Evolutionary conservation across 2,329 filamentous ascomycete genomes (phyloP).

Genomic region (Xylariaceae sp.): DNA sequence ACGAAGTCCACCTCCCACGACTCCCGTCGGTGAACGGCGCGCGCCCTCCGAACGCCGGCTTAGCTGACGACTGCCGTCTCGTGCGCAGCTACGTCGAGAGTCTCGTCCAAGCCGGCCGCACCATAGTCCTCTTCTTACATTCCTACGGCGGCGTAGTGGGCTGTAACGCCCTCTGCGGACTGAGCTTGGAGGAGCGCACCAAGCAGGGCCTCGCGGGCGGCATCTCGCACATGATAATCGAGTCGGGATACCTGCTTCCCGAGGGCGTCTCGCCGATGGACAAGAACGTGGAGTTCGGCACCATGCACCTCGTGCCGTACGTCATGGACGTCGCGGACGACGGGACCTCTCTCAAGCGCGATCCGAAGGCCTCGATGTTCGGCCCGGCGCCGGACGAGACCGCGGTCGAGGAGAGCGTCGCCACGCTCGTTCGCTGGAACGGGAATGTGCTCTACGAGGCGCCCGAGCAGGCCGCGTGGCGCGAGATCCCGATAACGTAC

Average conservation of each 20-base stretch:
- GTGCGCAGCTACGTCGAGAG: constrained; percentile 20
- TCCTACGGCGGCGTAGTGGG: constrained; percentile 30
- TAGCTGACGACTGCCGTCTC: constrained; percentile 19
- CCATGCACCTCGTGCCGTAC: constrained; percentile 4
- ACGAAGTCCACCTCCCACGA: constrained; percentile 18
- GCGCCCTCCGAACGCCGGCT: constrained; percentile 23
- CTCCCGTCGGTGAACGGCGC: constrained; percentile 17
- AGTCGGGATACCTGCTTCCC: constrained; percentile 13
- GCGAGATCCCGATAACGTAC: not conserved
- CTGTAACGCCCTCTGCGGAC: constrained; percentile 23
- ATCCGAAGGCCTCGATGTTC: constrained; percentile 9
- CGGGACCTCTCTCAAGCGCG: constrained; percentile 1
- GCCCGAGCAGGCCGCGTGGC: constrained; percentile 1
- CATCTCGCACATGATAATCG: constrained; percentile 24
- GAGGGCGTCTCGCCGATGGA: constrained; percentile 13
- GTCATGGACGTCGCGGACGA: constrained; percentile 17
- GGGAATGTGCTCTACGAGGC: constrained; percentile 17
- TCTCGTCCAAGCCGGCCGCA: constrained; percentile 20
- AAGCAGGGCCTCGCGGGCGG: constrained; percentile 20
- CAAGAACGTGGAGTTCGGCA: constrained; percentile 13
- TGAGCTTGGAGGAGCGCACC: constrained; percentile 15
- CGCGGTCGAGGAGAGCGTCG: constrained; percentile 9
- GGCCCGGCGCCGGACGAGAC: constrained; percentile 3
- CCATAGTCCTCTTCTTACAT: constrained; percentile 22
- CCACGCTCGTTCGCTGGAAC: constrained; percentile 17